phyloP scores from a whole-genome alignment of 78 protist species.

The Isochrysis galbana region DNA sequence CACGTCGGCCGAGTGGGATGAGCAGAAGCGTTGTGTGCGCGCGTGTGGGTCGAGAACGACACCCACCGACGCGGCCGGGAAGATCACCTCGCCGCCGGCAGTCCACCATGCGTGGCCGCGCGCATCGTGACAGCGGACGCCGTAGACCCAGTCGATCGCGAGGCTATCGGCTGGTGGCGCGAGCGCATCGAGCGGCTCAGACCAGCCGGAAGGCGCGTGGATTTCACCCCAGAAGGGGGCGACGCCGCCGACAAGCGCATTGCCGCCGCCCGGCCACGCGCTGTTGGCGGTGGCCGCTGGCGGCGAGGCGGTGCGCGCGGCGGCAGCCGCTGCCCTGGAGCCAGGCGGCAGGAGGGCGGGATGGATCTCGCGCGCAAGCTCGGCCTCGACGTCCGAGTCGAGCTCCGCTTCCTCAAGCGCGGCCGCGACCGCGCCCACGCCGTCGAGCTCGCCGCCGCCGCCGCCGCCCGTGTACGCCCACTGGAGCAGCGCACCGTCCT shows the following conservation, averaged over 20 bases:
- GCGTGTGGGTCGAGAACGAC: not conserved
- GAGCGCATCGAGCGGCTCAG: no score
- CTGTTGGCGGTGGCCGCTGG: no score
- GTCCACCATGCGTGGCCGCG: not conserved
- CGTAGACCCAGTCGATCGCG: not conserved
- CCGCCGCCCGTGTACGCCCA: not conserved
- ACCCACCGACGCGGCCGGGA: not conserved
- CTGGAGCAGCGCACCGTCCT: not conserved
- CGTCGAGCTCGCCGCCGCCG: not conserved
- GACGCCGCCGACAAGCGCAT: no score
- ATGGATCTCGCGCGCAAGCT: not conserved
- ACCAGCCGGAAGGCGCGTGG: no score
- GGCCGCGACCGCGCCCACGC: not conserved
- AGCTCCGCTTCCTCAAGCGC: not conserved
- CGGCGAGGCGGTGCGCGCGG: not conserved
- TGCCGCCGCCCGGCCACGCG: no score
- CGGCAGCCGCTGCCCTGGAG: not conserved
- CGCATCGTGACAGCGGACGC: not conserved
- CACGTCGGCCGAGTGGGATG: not conserved
- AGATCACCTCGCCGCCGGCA: not conserved
- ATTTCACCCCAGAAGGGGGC: no score
- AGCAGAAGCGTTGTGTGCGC: slow-evolving; percentile 21
- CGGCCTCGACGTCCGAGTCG: not conserved
- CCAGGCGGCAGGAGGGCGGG: no score
- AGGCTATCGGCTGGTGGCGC: no score